Evolutionary conservation across 2,329 filamentous ascomycete genomes (phyloP).

Genomic region (Apiospora hydei): DNA sequence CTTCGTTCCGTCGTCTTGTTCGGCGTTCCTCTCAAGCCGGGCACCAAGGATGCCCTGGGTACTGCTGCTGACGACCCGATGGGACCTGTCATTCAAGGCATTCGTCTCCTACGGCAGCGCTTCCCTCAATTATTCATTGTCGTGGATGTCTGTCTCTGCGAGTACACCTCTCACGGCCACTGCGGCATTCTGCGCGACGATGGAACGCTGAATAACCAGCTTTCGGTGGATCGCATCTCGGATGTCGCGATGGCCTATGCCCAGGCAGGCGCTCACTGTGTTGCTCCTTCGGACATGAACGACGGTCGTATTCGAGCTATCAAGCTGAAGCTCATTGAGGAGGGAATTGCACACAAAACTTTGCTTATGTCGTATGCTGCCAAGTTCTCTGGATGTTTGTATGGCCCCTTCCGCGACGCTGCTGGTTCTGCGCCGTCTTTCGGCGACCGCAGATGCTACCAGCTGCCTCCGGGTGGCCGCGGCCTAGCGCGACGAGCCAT

Average conservation of each 20-base stretch:
- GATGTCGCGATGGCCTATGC: slow-evolving; percentile 99
- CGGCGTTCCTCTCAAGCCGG: slow-evolving; percentile 83
- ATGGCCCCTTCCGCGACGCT: slow-evolving; percentile 96
- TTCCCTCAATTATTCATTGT: slow-evolving; percentile 94
- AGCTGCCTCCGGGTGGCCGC: slow-evolving; percentile 89
- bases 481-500: slow-evolving; percentile 93
- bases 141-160: slow-evolving; percentile 94
- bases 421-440: slow-evolving; percentile 91
- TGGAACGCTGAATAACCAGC: slow-evolving; percentile 88
- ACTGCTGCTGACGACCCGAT: slow-evolving; percentile 92
- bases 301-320: slow-evolving; percentile 97
- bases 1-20: slow-evolving; percentile 94
- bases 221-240: slow-evolving; percentile 92
- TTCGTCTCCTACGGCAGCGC: slow-evolving; percentile 80
- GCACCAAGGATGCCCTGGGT: slow-evolving; percentile 88
- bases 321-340: slow-evolving; percentile 96
- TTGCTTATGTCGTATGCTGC: slow-evolving; percentile 97
- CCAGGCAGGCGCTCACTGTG: slow-evolving; percentile 93
- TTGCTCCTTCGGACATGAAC: slow-evolving; percentile 98
- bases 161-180: slow-evolving; percentile 98
- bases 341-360: slow-evolving; percentile 88
- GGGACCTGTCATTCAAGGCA: slow-evolving; percentile 88
- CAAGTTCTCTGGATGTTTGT: slow-evolving; percentile 96
- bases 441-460: slow-evolving; percentile 95
- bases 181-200: slow-evolving; percentile 96